phyloP scores from a whole-genome alignment of 129 eudicot species.

The Helianthus annuus region DNA sequence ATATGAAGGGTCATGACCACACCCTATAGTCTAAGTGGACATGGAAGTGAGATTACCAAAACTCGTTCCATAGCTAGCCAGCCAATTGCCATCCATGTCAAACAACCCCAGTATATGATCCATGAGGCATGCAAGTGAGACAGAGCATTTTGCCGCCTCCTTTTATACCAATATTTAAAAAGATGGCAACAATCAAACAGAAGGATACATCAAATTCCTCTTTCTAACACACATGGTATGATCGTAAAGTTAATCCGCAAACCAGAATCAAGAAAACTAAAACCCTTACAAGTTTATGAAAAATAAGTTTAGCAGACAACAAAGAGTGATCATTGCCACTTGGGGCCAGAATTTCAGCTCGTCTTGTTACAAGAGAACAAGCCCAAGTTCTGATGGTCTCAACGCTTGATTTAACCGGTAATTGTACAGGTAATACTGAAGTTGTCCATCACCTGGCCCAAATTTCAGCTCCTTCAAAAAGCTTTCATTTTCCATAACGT shows the following conservation, averaged over 20 bases:
- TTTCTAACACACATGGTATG: conserved; percentile 24
- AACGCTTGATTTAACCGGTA: conserved; percentile 40
- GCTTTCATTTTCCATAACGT: conserved; percentile 53
- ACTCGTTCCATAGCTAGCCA: too few relatives aligned
- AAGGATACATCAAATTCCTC: conserved; percentile 10
- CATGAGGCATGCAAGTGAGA: too few relatives aligned
- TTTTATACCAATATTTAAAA: not conserved
- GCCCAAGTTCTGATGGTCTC: conserved; percentile 55
- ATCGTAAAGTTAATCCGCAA: conserved; percentile 22
- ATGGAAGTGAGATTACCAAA: too few relatives aligned
- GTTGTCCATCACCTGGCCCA: conserved; percentile 57
- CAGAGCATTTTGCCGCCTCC: too few relatives aligned
- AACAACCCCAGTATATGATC: too few relatives aligned
- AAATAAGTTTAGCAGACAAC: conserved; percentile 29
- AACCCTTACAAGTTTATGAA: conserved; percentile 20
- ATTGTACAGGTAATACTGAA: conserved; percentile 50
- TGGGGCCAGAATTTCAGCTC: conserved; percentile 64
- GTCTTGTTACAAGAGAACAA: conserved; percentile 59
- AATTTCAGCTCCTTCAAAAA: conserved; percentile 55
- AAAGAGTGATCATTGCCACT: conserved; percentile 40
- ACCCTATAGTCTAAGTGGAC: too few relatives aligned
- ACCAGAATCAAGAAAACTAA: conserved; percentile 23
- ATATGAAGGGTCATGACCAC: too few relatives aligned
- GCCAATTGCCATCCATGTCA: too few relatives aligned
- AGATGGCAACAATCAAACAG: conserved; percentile 19